These are phyloP conservation scores for Glycyrrhiza uralensis DNA, from an alignment of 306 rosid genomes.

Conservation along the genomic window DNA sequence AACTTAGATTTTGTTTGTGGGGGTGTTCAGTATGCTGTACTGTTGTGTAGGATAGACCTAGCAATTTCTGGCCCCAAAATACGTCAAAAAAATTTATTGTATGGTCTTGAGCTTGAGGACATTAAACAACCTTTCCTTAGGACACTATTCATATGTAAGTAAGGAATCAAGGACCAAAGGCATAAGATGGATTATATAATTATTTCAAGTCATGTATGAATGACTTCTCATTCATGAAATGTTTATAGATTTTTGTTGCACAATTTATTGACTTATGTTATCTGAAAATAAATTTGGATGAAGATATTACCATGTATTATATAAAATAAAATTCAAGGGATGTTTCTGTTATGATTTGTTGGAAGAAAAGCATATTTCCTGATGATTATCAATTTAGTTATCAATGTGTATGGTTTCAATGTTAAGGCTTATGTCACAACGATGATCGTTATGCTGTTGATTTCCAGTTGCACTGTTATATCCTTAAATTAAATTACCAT, in stretches of 20 bases:
- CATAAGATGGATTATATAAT: neutral
- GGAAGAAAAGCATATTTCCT: neutral
- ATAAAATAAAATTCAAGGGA: neutral
- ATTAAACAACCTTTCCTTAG: neutral
- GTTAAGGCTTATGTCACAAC: too few species aligned
- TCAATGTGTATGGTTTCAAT: too few species aligned
- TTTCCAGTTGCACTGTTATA: too few species aligned
- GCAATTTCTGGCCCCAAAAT: neutral
- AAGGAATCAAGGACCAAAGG: neutral
- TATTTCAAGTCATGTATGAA: neutral
- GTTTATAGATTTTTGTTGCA: neutral
- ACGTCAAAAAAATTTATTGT: neutral
- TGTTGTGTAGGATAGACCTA: neutral
- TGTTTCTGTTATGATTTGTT: neutral
- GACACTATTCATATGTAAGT: neutral
- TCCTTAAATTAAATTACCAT: too few species aligned
- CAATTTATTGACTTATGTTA: neutral
- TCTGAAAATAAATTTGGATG: neutral
- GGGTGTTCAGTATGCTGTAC: neutral
- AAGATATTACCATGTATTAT: too few species aligned
- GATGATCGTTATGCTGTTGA: too few species aligned
- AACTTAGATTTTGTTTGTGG: neutral
- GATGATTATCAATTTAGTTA: too few species aligned
- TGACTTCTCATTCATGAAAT: neutral
- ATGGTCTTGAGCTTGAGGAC: neutral